Conservation (phyloP, 106 monocot genomes). For the Iris macrosiphon region DNA sequence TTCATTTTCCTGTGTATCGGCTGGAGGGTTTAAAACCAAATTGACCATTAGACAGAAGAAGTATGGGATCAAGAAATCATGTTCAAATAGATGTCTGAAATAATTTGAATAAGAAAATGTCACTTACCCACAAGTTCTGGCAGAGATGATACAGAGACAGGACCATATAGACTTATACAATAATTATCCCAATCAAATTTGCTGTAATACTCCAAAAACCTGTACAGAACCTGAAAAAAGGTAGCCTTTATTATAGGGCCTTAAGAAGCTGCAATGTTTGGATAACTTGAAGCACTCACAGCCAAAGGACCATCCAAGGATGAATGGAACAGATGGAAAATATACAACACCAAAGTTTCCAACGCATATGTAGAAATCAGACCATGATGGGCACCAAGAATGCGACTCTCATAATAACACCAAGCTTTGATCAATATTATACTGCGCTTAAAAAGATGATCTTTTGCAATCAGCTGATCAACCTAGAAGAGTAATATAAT, state of each 20-base stretch:
- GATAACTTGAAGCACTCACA: slow-evolving; percentile 24
- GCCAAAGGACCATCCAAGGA: slow-evolving; percentile 70
- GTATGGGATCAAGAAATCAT: background rate
- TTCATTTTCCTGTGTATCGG: slow-evolving; percentile 37
- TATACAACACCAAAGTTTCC: slow-evolving; percentile 81
- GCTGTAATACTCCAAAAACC: slow-evolving; percentile 82
- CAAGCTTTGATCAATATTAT: slow-evolving; percentile 94
- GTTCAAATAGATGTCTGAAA: background rate
- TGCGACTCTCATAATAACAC: slow-evolving; percentile 98
- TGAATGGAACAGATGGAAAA: slow-evolving; percentile 79
- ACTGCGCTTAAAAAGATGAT: slow-evolving; percentile 82
- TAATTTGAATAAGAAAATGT: background rate
- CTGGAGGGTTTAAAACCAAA: slow-evolving; percentile 18
- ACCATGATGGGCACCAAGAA: slow-evolving; percentile 94
- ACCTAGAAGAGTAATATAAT: slow-evolving; percentile 31
- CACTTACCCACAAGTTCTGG: slow-evolving; percentile 54
- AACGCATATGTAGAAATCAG: slow-evolving; percentile 94
- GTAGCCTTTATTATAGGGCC: slow-evolving; percentile 3
- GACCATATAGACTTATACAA: slow-evolving; percentile 72
- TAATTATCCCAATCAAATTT: slow-evolving; percentile 84
- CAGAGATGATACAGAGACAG: slow-evolving; percentile 51
- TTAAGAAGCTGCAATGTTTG: background rate
- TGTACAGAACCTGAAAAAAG: slow-evolving; percentile 66
- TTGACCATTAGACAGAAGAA: background rate
- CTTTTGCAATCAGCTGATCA: slow-evolving; percentile 61